Base-by-base conservation (phyloP, 176 grass and related monocot genomes). In the Calamus simplicifolius region DNA sequence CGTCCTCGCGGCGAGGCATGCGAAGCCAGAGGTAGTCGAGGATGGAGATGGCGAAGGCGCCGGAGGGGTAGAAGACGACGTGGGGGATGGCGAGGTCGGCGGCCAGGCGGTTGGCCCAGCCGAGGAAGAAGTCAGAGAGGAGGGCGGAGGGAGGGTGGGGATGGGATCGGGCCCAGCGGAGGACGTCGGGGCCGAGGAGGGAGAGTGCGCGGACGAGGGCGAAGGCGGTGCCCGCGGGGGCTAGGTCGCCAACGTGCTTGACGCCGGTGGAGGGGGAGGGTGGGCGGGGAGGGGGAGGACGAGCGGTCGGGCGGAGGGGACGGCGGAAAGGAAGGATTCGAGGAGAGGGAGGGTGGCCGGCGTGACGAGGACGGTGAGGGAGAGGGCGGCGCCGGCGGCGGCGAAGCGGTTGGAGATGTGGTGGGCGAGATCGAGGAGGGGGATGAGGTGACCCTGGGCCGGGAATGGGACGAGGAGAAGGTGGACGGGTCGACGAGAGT, bases 61-160 rank as follows among this genome's bases (percentile, higher is more conserved):
- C 28, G 57, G 27, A 43, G 63, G 26, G 18, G 66, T 64, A 63
- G 68, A 81, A 81, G 19, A 16, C 21, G 21, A 23, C 21, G 1
- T 64, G 52, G 3, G 78, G 78, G 10, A 85, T 28, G 10, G 52
- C 67, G 1, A 86, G 61, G 49, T 77, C 63, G 26, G 57, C 73
- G 51, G 78, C 73, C 52, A 86, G 62, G 27, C 43, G 21, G 29
- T 67, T 68, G 4, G 63, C 57, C 68, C 73, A 81, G 1, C 77
- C 82, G 48, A 85, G 73, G 38, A 85, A 85, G 25, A 69, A 27
- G 15, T 85, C 77, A 4, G 77, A 85, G 29, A 85, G 7, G 18
- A 81, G 3, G 54, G 61, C 30, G 1, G 77, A 63, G 27, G 69
- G 56, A 3, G 62, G 72, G 3, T 72, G 25, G 1, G 4, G 55